Evolutionary conservation across 2,329 filamentous ascomycete species (phyloP).

Genomic region (Xylaria digitata): DNA sequence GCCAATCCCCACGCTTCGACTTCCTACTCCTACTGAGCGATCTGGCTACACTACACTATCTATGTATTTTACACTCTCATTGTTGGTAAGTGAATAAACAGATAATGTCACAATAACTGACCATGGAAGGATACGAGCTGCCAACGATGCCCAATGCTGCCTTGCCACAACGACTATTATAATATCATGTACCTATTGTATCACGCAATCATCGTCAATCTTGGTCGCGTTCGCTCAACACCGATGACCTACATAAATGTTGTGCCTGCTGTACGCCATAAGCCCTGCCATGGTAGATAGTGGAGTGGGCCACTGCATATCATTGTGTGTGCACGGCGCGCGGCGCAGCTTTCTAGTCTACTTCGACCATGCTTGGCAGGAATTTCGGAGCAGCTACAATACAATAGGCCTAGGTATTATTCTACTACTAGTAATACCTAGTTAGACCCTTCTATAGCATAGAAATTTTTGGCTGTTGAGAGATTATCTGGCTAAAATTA

Average conservation of each 20-base stretch:
- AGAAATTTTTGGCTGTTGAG: not conserved
- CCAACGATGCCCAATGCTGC: not conserved
- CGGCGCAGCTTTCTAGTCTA: not conserved
- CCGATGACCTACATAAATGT: conserved; percentile 2
- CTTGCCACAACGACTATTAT: not conserved
- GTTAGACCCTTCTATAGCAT: too few species aligned
- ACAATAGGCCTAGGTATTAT: not conserved
- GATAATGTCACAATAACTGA: too few species aligned
- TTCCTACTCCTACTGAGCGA: conserved; percentile 30
- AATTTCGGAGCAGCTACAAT: not conserved
- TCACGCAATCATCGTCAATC: conserved; percentile 7
- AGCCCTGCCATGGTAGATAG: not conserved
- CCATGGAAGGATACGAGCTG: not conserved
- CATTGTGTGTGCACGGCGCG: not conserved
- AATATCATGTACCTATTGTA: not conserved
- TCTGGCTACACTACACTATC: conserved; percentile 4
- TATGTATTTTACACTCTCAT: conserved; percentile 3
- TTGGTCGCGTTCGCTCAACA: not conserved
- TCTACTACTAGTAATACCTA: not conserved
- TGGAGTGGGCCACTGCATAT: conserved; percentile 9
- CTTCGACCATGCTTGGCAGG: conserved; percentile 3
- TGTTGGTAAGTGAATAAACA: too few species aligned
- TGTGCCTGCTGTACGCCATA: conserved; percentile 5
- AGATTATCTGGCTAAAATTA: conserved; percentile 31
- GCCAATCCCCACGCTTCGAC: conserved; percentile 25